Evolutionary conservation across 2,329 filamentous ascomycete species (phyloP), one percentile per base, ranked within the genome.

Genomic region (Claviceps cyperi): DNA sequence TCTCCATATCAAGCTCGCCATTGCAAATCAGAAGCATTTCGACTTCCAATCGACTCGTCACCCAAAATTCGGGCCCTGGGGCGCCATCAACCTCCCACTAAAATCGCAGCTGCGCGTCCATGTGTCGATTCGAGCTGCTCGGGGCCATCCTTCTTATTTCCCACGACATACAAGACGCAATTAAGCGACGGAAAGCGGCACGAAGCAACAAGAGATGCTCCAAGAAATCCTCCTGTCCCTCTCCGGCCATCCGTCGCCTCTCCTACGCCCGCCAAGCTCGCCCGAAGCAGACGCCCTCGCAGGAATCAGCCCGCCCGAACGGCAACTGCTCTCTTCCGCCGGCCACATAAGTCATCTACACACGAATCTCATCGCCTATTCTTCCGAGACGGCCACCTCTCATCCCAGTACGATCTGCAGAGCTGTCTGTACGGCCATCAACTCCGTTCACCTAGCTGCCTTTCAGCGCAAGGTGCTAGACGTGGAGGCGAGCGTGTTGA

Each of bases 161-260:
- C 28, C 70, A 71, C 56, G 65, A 70, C 54, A 65, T 76, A 49
- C 55, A 62, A 55, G 64, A 70, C 57, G 64, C 60, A 36, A 60
- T 71, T 50, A 63, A 60, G 50, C 62, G 64, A 47, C 66, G 58
- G 59, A 67, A 62, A 52, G 57, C 55, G 28, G 11, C 39, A 5
- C 39, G n/a, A 6, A 22, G 17, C 21, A 39, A 50, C 24, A 47
- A 50, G 46, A 57, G 57, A 98, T 98, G 92, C 86, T 98, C 66
- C 92, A 97, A 78, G 92, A 98, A 75, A 88, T 98, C 71, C 81
- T 97, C 68, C 83, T 98, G 68, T 91, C 90, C 66, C 82, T 97
- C 68, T 94, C 90, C 60, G 91, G 92, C 58, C 87, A 97, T 69
- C 84, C 86, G 56, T 96, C 91, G 56, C 84, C 89, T 57, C 79